Conservation (phyloP, 441 rosid species). For the Omphalea diandra region DNA sequence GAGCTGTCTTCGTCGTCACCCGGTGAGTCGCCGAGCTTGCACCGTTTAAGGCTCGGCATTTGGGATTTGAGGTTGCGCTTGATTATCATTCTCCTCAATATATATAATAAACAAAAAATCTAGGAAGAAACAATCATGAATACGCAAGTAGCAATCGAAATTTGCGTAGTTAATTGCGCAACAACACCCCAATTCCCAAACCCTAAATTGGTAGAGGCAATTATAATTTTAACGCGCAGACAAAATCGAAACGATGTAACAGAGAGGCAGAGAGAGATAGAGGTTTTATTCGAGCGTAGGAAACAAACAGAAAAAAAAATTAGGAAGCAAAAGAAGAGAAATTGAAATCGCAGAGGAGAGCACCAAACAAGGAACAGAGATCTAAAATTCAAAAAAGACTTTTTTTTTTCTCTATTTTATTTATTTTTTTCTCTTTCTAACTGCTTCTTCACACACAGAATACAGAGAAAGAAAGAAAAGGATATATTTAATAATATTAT, state of each 20-base stretch:
- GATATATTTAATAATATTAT: constrained; percentile 1
- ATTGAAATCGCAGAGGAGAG: constrained; percentile 19
- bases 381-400: constrained; percentile 44
- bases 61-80: constrained; percentile 85
- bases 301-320: constrained; percentile 11
- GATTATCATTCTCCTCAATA: constrained; percentile 59
- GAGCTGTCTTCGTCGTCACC: constrained; percentile 52
- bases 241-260: constrained; percentile 16
- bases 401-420: constrained; percentile 28
- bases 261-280: no score
- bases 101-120: background rate
- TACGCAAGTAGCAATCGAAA: constrained; percentile 14
- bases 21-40: constrained; percentile 45
- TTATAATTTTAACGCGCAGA: constrained; percentile 13
- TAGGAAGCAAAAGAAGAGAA: background rate
- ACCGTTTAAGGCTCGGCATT: constrained; percentile 84
- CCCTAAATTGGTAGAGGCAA: no score
- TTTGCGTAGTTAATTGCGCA: constrained; percentile 18
- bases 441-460: constrained; percentile 29
- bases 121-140: constrained; percentile 28
- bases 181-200: constrained; percentile 30
- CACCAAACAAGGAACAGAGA: constrained; percentile 52
- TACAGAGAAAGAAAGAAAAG: constrained; percentile 4
- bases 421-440: constrained; percentile 33
- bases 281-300: background rate